These are phyloP conservation scores for Globisporangium cylindrosporum DNA, from an alignment of 352 stramenopile species.

Conservation along the genomic window DNA sequence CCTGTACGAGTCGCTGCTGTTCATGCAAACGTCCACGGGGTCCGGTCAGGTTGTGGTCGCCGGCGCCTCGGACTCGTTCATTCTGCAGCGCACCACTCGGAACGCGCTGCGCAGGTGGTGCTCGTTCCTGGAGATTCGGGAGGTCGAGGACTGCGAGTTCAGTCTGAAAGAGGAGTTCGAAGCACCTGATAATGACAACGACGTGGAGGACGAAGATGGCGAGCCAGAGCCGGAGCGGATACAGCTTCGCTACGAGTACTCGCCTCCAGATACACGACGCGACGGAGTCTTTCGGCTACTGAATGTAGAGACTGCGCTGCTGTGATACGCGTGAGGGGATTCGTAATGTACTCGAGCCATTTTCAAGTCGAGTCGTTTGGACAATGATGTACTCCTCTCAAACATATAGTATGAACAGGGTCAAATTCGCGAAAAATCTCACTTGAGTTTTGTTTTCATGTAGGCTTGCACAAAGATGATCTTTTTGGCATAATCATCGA, in stretches of 20 bases:
- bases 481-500: too few relatives aligned
- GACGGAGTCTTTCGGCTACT: background rate
- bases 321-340: background rate
- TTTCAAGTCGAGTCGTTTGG: too few relatives aligned
- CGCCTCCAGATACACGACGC: background rate
- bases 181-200: background rate
- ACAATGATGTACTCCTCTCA: too few relatives aligned
- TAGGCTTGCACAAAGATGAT: too few relatives aligned
- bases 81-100: constrained; percentile 2
- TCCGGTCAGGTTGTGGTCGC: constrained; percentile 34
- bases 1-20: constrained; percentile 45
- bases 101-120: constrained; percentile 2
- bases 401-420: too few relatives aligned
- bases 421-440: too few relatives aligned
- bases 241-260: constrained; percentile 7
- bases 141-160: background rate
- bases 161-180: background rate
- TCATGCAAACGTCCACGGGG: constrained; percentile 40
- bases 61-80: constrained; percentile 5
- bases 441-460: too few relatives aligned
- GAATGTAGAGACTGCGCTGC: background rate
- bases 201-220: background rate
- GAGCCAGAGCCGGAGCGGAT: background rate
- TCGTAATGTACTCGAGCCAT: background rate
- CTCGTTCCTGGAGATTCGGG: constrained; percentile 4